These are phyloP conservation scores for Chrysanthemum makinoi DNA, from an alignment of 129 eudicot genomes.

Conservation along the genomic window DNA sequence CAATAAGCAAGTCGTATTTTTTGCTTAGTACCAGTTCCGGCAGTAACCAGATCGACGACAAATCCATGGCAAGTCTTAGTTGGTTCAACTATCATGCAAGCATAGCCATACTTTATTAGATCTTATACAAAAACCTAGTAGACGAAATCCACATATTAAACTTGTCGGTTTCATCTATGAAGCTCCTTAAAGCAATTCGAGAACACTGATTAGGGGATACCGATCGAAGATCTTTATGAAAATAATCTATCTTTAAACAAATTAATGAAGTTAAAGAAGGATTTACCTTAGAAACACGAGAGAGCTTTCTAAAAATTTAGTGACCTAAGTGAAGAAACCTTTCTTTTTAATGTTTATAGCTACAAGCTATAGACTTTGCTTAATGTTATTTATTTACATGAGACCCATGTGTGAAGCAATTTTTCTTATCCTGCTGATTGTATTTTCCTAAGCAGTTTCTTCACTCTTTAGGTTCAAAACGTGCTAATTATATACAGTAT, in stretches of 20 bases:
- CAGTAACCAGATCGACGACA: constrained; percentile 3
- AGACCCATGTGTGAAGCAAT: constrained; percentile 2
- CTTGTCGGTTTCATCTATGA: no score
- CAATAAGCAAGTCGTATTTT: neutral
- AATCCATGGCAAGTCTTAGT: constrained; percentile 6
- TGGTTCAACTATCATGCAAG: neutral
- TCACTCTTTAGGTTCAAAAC: neutral
- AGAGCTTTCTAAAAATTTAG: no score
- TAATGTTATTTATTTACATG: neutral
- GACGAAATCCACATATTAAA: neutral
- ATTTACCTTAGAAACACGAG: no score
- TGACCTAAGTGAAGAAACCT: no score
- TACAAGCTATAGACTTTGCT: neutral
- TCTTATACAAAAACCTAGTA: constrained; percentile 11
- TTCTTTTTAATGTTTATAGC: no score
- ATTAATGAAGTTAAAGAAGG: no score
- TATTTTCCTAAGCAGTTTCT: neutral
- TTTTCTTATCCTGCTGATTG: neutral
- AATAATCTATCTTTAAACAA: no score
- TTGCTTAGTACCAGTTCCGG: constrained; percentile 18
- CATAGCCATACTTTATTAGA: neutral
- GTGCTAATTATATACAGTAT: neutral
- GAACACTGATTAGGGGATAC: no score
- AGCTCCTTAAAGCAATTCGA: no score
- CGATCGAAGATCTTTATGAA: no score